These are phyloP conservation scores for Rhodotorula taiwanensis DNA, from an alignment of 768 basidiomycete species.

Conservation along the genomic window DNA sequence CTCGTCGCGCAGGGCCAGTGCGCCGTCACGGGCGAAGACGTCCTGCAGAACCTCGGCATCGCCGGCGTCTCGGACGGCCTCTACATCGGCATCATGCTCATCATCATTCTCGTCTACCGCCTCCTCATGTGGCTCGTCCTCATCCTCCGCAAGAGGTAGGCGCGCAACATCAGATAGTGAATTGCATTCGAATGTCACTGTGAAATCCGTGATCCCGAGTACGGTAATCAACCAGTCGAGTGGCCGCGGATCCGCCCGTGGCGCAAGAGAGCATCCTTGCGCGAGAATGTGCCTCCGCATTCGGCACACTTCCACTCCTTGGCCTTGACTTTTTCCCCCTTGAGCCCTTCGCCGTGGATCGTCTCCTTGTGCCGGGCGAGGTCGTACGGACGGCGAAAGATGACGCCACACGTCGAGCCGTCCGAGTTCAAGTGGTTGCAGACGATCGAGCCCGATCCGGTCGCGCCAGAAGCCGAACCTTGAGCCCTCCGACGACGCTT, in stretches of 20 bases:
- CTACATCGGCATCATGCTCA: conserved; percentile 51
- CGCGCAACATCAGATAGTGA: no score
- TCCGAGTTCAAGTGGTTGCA: conserved; percentile 17
- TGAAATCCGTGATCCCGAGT: no score
- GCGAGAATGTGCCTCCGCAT: conserved; percentile 27
- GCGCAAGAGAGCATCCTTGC: conserved; percentile 33
- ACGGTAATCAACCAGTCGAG: background rate
- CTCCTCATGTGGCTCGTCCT: conserved; percentile 14
- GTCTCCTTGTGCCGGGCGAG: conserved; percentile 40
- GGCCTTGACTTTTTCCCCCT: conserved; percentile 26
- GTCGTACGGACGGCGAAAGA: conserved; percentile 41
- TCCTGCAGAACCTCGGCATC: conserved; percentile 52
- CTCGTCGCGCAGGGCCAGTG: conserved; percentile 45
- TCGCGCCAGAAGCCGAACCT: background rate
- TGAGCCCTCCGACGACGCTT: conserved; percentile 13
- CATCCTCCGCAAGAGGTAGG: conserved; percentile 8
- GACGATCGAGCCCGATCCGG: conserved; percentile 14
- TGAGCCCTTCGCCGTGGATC: conserved; percentile 36
- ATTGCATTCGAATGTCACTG: no score
- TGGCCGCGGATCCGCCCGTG: conserved; percentile 27
- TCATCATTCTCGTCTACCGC: conserved; percentile 49
- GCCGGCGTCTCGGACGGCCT: conserved; percentile 49
- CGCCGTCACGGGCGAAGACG: conserved; percentile 53
- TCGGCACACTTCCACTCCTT: conserved; percentile 34
- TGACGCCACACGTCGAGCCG: conserved; percentile 23